These are phyloP conservation scores for Termitomyces sp. DNA, from an alignment of 768 basidiomycete genomes.

Conservation along the genomic window DNA sequence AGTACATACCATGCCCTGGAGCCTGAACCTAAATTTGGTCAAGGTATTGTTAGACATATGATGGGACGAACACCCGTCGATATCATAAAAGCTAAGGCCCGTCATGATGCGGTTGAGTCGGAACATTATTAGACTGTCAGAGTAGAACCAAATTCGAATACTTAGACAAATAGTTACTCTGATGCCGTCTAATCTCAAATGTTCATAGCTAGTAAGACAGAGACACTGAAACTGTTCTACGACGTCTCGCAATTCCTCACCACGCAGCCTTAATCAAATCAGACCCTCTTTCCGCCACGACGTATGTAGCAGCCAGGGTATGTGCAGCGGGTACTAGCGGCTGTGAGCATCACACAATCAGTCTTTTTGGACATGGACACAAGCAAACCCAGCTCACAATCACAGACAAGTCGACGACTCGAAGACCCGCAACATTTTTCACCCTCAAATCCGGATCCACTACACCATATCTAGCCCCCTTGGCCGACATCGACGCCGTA, in stretches of 20 bases:
- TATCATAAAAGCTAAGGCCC: background rate
- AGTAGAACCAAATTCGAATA: background rate
- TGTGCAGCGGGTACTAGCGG: slow-evolving; percentile 22
- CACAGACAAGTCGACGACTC: slow-evolving; percentile 34
- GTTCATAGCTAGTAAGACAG: background rate
- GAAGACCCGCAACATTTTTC: slow-evolving; percentile 28
- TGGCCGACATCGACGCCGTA: slow-evolving; percentile 27
- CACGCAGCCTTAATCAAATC: slow-evolving; percentile 19
- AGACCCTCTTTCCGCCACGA: slow-evolving; percentile 24
- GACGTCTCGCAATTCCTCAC: background rate
- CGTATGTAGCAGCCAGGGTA: slow-evolving; percentile 19
- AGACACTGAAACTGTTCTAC: too few relatives aligned
- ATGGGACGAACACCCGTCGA: background rate
- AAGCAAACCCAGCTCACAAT: slow-evolving; percentile 18
- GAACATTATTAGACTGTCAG: background rate
- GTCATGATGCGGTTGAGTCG: background rate
- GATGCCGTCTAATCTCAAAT: background rate
- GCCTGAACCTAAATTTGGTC: background rate
- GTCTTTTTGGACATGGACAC: background rate
- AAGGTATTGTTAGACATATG: background rate
- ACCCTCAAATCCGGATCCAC: slow-evolving; percentile 32
- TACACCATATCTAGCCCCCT: slow-evolving; percentile 23
- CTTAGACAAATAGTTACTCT: too few relatives aligned
- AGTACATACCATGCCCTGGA: background rate
- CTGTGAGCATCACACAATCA: slow-evolving; percentile 8